Conservation (phyloP, 164 flowering plant genomes). For the Taxillus chinensis region DNA sequence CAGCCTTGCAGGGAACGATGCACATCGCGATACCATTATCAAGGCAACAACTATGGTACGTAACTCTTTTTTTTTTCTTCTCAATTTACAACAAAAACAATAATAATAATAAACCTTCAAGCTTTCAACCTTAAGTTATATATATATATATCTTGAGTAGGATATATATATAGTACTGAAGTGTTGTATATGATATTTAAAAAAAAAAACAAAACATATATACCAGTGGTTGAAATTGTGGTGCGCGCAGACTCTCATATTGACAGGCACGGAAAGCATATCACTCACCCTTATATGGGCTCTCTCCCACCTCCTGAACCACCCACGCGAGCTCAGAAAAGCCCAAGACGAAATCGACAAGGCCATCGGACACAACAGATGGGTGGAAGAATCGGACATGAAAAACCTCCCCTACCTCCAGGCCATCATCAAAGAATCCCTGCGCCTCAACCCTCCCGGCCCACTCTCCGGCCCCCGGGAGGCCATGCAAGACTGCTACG, state of each 20-base stretch:
- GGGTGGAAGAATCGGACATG: constrained; percentile 22
- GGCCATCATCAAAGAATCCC: constrained; percentile 19
- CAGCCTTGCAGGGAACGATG: background rate
- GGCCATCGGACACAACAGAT: constrained; percentile 11
- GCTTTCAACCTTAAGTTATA: too few species aligned
- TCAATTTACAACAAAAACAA: too few species aligned
- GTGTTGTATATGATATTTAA: too few species aligned
- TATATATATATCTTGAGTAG: too few species aligned
- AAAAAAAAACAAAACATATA: too few species aligned
- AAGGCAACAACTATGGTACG: constrained; percentile 25
- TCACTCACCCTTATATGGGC: constrained; percentile 17
- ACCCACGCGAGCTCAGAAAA: constrained; percentile 11
- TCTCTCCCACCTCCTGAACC: constrained; percentile 15
- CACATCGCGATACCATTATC: constrained; percentile 15
- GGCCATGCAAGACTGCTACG: constrained; percentile 17
- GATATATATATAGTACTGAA: too few species aligned
- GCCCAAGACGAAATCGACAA: constrained; percentile 20
- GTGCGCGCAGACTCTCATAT: background rate
- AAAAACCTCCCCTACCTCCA: constrained; percentile 18
- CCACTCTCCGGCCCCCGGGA: constrained; percentile 14
- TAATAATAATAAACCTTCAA: too few species aligned
- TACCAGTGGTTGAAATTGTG: too few species aligned
- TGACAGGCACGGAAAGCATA: constrained; percentile 18
- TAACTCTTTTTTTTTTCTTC: too few species aligned
- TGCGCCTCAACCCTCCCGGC: constrained; percentile 14